These are phyloP conservation scores for Emmonsiellopsis sp. DNA, from an alignment of 2,329 filamentous ascomycete species.

Conservation along the genomic window DNA sequence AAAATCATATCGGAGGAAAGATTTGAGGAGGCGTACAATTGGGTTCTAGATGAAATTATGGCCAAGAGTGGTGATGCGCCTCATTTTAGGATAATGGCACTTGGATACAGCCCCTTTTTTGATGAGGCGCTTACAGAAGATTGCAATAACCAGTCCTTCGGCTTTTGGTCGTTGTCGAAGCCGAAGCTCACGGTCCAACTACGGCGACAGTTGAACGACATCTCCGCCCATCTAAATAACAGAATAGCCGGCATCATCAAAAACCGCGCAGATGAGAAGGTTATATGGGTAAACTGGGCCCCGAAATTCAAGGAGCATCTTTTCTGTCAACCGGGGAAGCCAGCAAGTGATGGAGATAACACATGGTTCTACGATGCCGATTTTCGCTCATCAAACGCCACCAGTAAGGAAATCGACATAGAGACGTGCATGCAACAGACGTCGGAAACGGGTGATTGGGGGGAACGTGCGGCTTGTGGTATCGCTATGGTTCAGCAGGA, in stretches of 20 bases:
- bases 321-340: slow-evolving; percentile 18
- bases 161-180: slow-evolving; percentile 9
- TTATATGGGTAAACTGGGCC: slow-evolving; percentile 19
- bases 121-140: slow-evolving; percentile 13
- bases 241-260: slow-evolving; percentile 16
- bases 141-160: slow-evolving; percentile 9
- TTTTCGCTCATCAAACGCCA: slow-evolving; percentile 8
- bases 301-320: slow-evolving; percentile 17
- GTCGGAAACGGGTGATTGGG: slow-evolving; percentile 7
- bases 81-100: slow-evolving; percentile 14
- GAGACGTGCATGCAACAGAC: slow-evolving; percentile 3
- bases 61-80: slow-evolving; percentile 17
- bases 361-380: slow-evolving; percentile 22
- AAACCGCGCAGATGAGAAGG: slow-evolving; percentile 12
- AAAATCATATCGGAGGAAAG: slow-evolving; percentile 7
- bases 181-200: slow-evolving; percentile 15
- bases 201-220: slow-evolving; percentile 15
- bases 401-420: slow-evolving; percentile 1
- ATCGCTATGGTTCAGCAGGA: slow-evolving; percentile 5
- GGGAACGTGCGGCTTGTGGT: slow-evolving; percentile 5
- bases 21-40: slow-evolving; percentile 13
- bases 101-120: slow-evolving; percentile 18
- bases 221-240: slow-evolving; percentile 17
- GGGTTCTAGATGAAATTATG: slow-evolving; percentile 13
- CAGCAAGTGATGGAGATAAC: slow-evolving; percentile 5